Evolutionary conservation across 2,329 filamentous ascomycete species (phyloP).

Genomic region (Eutypella sp.): DNA sequence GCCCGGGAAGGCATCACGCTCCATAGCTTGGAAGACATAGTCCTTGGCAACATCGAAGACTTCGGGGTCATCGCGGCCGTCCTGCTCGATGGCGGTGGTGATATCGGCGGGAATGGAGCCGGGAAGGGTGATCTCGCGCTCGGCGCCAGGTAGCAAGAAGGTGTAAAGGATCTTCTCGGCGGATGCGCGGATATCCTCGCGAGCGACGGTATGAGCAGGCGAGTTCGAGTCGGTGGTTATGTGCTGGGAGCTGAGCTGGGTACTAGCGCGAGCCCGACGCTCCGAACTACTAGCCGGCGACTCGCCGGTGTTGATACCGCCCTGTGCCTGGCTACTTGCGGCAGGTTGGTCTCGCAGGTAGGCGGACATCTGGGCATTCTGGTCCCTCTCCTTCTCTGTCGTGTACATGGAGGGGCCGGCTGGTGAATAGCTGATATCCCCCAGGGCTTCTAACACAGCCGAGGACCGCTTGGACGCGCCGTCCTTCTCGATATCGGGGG

Average conservation of each 20-base stretch:
- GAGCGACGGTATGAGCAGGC: slow-evolving; percentile 75
- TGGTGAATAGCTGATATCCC: slow-evolving; percentile 58
- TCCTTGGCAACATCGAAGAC: slow-evolving; percentile 97
- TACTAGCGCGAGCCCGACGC: slow-evolving; percentile 42
- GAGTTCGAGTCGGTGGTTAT: slow-evolving; percentile 74
- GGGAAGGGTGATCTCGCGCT: slow-evolving; percentile 91
- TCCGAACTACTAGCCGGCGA: slow-evolving; percentile 49
- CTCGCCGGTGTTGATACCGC: slow-evolving; percentile 35
- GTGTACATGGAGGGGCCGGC: slow-evolving; percentile 59
- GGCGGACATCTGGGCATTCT: slow-evolving; percentile 86
- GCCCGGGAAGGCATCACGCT: slow-evolving; percentile 96
- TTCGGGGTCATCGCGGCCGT: slow-evolving; percentile 90
- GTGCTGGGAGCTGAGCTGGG: slow-evolving; percentile 53
- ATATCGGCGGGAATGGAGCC: slow-evolving; percentile 82
- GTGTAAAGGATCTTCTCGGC: slow-evolving; percentile 99
- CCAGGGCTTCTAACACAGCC: slow-evolving; percentile 66
- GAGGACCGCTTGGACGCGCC: slow-evolving; percentile 82
- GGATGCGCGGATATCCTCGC: slow-evolving; percentile 84
- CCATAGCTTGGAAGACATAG: slow-evolving; percentile 99
- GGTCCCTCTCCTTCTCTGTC: slow-evolving; percentile 67
- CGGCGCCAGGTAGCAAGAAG: slow-evolving; percentile 88
- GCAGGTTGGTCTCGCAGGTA: slow-evolving; percentile 69
- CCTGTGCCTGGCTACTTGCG: slow-evolving; percentile 25
- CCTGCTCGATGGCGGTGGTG: slow-evolving; percentile 81
- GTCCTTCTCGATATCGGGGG: slow-evolving; percentile 79